Evolutionary conservation across 306 rosid genomes (phyloP), one percentile per base, ranked within the genome.

Genomic region (Corylus heterophylla): DNA sequence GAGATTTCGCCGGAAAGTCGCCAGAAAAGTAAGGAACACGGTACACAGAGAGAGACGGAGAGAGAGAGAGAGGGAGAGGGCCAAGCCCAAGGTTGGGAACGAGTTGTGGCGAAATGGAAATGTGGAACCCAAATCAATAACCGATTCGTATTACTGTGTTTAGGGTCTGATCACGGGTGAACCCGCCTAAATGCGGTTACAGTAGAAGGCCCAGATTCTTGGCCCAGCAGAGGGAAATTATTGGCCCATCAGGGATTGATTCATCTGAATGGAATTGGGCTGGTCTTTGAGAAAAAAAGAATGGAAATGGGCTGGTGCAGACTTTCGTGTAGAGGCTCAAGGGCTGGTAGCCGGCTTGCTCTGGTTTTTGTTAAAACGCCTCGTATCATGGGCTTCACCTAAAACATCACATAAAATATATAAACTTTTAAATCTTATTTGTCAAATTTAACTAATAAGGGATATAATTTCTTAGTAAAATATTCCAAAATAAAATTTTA

Each of bases 21-120:
- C 69, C 45, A 56, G 72, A 64, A 78, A 55, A 55, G 70, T 25
- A 42, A 16, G n/a, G 75, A 45, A 27, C 45, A 10, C 56, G 45
- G 71, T 55, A 49, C 10, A 45, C 2, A 76, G 66, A 11, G 51
- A 35, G 37, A 25, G 71, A 58, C 48, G 25, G 25, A 22, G 25
- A 25, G 71, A 58, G 59, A 22, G 20, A 14, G 79, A 29, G 62
- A 18, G 72, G 14, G 31, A 58, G 71, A 63, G 31, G 56, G 68
- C 74, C 66, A 20, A 52, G 55, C 67, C 69, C 58, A 69, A 56
- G 82, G 17, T 17, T 56, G 16, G 62, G 42, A 47, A 49, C 16
- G 76, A 59, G 51, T 61, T 61, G 54, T 18, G 44, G 45, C 14
- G 73, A 49, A 42, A 14, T 31, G 39, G 27, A 7, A 16, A 7